Conservation (phyloP, 192 early-diverging fungal genomes). For the Coemansia sp. region DNA sequence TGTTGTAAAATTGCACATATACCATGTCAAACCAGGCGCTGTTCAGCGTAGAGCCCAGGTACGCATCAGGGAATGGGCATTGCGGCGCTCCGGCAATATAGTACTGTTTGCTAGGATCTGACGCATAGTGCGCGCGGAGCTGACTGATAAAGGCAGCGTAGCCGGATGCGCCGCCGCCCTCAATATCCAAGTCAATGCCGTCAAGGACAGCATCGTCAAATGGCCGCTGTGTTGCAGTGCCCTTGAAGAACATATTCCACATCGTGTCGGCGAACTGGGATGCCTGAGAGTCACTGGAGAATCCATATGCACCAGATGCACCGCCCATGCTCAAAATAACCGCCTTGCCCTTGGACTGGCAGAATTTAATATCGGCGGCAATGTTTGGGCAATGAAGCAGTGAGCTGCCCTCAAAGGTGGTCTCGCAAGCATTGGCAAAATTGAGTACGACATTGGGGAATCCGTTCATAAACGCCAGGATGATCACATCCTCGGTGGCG, state of each 20-base stretch:
- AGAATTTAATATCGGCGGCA: slow-evolving; percentile 63
- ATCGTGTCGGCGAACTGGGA: slow-evolving; percentile 55
- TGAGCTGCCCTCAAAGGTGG: slow-evolving; percentile 56
- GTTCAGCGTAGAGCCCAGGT: slow-evolving; percentile 56
- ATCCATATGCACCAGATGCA: slow-evolving; percentile 62
- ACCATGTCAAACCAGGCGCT: slow-evolving; percentile 67
- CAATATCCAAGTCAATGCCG: slow-evolving; percentile 65
- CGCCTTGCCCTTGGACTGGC: slow-evolving; percentile 64
- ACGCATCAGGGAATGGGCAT: slow-evolving; percentile 53
- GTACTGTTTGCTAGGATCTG: slow-evolving; percentile 52
- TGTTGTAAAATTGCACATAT: slow-evolving; percentile 72
- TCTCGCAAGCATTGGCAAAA: slow-evolving; percentile 62
- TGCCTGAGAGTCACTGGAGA: slow-evolving; percentile 45
- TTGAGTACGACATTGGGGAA: slow-evolving; percentile 61
- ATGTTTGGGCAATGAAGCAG: slow-evolving; percentile 62
- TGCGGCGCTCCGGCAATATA: slow-evolving; percentile 59
- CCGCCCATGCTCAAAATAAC: slow-evolving; percentile 70
- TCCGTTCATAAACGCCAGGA: slow-evolving; percentile 61
- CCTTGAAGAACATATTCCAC: slow-evolving; percentile 65
- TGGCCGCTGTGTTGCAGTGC: slow-evolving; percentile 54
- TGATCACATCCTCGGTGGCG: slow-evolving; percentile 59
- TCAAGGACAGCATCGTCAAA: slow-evolving; percentile 63
- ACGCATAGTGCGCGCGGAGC: slow-evolving; percentile 50
- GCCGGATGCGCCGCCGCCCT: slow-evolving; percentile 47
- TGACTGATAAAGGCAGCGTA: slow-evolving; percentile 56